Conservation (phyloP, 257 asterid species). For the Salvia miltiorrhiza region DNA sequence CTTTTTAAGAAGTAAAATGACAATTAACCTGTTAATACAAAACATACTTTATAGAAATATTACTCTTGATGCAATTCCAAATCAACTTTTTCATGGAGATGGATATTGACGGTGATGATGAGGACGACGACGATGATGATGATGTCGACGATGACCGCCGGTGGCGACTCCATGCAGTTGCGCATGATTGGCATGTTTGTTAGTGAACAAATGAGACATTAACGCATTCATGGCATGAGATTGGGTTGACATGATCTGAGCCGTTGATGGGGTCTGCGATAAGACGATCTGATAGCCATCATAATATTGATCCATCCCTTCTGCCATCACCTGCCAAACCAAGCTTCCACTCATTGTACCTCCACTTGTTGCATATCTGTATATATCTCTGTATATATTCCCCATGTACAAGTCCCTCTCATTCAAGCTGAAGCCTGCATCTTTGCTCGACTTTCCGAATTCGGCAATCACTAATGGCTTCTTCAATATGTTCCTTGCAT, state of each 20-base stretch:
- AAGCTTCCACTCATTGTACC: slow-evolving; percentile 73
- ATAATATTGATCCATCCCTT: slow-evolving; percentile 55
- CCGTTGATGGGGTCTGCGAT: slow-evolving; percentile 48
- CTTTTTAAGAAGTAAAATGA: no score
- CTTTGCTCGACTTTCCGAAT: slow-evolving; percentile 67
- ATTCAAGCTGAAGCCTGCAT: slow-evolving; percentile 37
- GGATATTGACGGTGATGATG: neutral
- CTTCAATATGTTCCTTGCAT: slow-evolving; percentile 46
- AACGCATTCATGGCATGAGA: slow-evolving; percentile 50
- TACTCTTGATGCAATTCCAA: no score
- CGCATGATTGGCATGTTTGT: neutral
- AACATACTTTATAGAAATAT: no score
- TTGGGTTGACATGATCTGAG: slow-evolving; percentile 46
- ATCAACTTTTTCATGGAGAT: neutral
- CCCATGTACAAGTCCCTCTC: slow-evolving; percentile 49
- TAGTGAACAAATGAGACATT: slow-evolving; percentile 34
- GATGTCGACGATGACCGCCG: no score
- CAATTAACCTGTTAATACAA: no score
- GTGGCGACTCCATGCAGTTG: neutral
- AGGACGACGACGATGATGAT: slow-evolving; percentile 12
- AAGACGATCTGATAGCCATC: slow-evolving; percentile 64
- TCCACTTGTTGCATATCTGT: slow-evolving; percentile 51
- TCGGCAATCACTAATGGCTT: slow-evolving; percentile 66
- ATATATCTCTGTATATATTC: slow-evolving; percentile 41
- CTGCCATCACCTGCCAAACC: slow-evolving; percentile 73